Base-by-base conservation (phyloP, 805 yeast genomes). In the Metschnikowia kunwiensis region DNA sequence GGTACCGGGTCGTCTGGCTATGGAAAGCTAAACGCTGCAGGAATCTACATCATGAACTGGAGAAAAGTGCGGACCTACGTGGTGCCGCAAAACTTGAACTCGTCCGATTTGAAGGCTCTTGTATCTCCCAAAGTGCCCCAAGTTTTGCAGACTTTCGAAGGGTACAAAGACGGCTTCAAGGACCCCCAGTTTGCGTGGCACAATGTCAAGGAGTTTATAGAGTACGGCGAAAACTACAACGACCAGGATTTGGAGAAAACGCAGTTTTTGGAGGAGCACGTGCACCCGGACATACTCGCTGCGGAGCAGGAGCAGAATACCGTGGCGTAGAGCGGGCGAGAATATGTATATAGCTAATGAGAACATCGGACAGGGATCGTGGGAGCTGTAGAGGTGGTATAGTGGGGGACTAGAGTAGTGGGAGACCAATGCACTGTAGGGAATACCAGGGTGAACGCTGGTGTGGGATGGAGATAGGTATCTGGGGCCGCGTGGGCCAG, bases 1-100 rank as follows among this genome's bases (percentile, higher is more conserved):
- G 99, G 99, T 70, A 93, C 97, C 15, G 77, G 97, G 40, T 86
- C 98, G 5, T 76, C 95, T 3, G 97, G 97, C 60, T 78, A 87
- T 44, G 99, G 99, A 58, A 72, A 70, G 35, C 78, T 82, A 55
- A 83, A 93, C 36, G 68, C 72, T 23, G 73, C 70, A 43, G 97
- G 95, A 36, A 74, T 76, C 15, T 93, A 87, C 61, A 68, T 76
- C 5, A 75, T 93, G 43, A 75, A 86, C 64, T 91, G 95, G 86
- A 61, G 64, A 29, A 87, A 82, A 55, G 97, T 91, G 20, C 75
- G 96, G 53, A 87, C 97, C 0, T 93, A 81, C 61, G 95, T 86
- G 3, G 87, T 80, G 7, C 98, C 98, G 5, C 60, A 66, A 1
- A 67, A 58, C 12, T 51, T 54, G 57, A 41, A 61, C 49, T 19